phyloP scores from a whole-genome alignment of 768 basidiomycete species.

The Tubosaeta brunneosetosa region DNA sequence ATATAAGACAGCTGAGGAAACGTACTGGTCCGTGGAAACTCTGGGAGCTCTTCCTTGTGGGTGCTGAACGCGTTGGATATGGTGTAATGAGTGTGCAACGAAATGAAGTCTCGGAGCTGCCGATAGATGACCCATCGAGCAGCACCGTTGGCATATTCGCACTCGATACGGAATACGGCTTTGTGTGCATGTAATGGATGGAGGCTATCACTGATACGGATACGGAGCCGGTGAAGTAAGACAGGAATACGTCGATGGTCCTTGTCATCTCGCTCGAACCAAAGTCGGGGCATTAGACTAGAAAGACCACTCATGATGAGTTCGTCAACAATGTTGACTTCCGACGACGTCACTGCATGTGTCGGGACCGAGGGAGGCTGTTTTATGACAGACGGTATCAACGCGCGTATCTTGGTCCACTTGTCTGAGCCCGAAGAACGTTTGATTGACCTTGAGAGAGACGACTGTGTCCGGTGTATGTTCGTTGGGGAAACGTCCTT shows the following conservation, averaged over 20 bases:
- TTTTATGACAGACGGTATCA: conserved; percentile 53
- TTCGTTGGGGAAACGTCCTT: conserved; percentile 1
- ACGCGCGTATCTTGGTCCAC: conserved; percentile 64
- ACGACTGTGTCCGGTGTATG: conserved; percentile 23
- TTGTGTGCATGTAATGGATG: conserved; percentile 74
- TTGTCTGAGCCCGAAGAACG: conserved; percentile 32
- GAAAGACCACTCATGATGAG: conserved; percentile 78
- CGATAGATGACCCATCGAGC: conserved; percentile 95
- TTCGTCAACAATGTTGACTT: conserved; percentile 78
- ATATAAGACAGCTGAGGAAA: neutral
- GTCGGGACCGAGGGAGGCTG: conserved; percentile 33
- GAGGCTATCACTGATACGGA: conserved; percentile 81
- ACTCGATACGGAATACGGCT: conserved; percentile 87
- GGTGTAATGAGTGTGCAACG: conserved; percentile 84
- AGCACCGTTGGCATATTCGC: conserved; percentile 92
- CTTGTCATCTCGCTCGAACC: conserved; percentile 86
- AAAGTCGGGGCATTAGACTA: conserved; percentile 70
- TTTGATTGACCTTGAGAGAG: conserved; percentile 20
- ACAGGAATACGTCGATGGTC: conserved; percentile 76
- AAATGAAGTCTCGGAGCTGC: conserved; percentile 86
- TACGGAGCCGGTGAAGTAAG: conserved; percentile 73
- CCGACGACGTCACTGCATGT: conserved; percentile 45
- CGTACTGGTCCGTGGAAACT: conserved; percentile 83
- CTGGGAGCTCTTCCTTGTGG: conserved; percentile 74
- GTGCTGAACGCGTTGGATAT: conserved; percentile 77